Evolutionary conservation across 768 basidiomycete species (phyloP).

Genomic region (Amanita rimosa): DNA sequence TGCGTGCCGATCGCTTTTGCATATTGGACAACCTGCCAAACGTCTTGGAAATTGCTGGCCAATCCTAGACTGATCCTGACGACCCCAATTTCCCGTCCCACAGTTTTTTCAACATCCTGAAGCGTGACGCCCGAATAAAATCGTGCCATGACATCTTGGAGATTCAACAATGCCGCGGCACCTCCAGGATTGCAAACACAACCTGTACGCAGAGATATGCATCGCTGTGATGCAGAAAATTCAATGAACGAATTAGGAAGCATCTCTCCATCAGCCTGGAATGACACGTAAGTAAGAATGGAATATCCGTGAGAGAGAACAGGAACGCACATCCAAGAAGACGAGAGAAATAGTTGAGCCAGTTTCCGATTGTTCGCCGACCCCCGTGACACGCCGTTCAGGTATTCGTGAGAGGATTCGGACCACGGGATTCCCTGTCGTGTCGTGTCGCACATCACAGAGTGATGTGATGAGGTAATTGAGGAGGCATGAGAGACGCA

Average conservation of each 20-base stretch:
- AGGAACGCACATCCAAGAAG: slow-evolving; percentile 45
- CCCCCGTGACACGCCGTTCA: slow-evolving; percentile 33
- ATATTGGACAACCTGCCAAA: slow-evolving; percentile 45
- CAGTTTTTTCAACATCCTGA: slow-evolving; percentile 44
- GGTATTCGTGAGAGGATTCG: slow-evolving; percentile 60
- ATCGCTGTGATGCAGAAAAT: slow-evolving; percentile 47
- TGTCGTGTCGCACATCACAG: slow-evolving; percentile 48
- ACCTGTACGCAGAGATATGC: slow-evolving; percentile 70
- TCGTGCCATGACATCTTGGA: slow-evolving; percentile 50
- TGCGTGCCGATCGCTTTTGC: slow-evolving; percentile 32
- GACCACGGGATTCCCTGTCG: slow-evolving; percentile 46
- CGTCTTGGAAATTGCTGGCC: slow-evolving; percentile 69
- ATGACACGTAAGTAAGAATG: not conserved
- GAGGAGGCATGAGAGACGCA: slow-evolving; percentile 60
- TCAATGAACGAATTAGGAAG: slow-evolving; percentile 68
- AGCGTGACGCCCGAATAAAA: slow-evolving; percentile 51
- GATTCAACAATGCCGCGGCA: slow-evolving; percentile 58
- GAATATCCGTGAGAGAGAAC: slow-evolving; percentile 2
- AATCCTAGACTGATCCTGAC: slow-evolving; percentile 72
- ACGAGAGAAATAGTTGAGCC: slow-evolving; percentile 55
- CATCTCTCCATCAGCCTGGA: slow-evolving; percentile 53
- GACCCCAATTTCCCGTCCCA: slow-evolving; percentile 64
- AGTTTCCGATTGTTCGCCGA: slow-evolving; percentile 57
- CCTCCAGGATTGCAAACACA: slow-evolving; percentile 88
- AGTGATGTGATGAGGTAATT: slow-evolving; percentile 50